Evolutionary conservation across 2,329 filamentous ascomycete genomes (phyloP).

Genomic region (Chaetomium olivaceum): DNA sequence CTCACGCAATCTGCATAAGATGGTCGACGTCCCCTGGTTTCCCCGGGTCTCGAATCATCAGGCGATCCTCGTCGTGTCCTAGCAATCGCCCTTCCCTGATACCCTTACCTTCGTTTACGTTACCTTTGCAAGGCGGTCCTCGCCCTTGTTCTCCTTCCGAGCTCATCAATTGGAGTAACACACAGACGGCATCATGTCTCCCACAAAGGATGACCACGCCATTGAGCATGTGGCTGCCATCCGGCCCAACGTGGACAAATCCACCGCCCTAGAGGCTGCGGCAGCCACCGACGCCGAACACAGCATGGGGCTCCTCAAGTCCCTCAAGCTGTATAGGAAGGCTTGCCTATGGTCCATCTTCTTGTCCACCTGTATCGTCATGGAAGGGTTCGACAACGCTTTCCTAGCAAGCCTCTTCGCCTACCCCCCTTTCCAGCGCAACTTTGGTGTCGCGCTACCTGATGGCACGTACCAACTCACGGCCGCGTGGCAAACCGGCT

Average conservation of each 20-base stretch:
- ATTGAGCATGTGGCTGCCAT: conserved; percentile 2
- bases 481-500: conserved; percentile 57
- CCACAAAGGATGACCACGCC: conserved; percentile 7
- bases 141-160: too few species aligned
- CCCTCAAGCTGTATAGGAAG: conserved; percentile 47
- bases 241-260: conserved; percentile 2
- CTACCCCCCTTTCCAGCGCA: conserved; percentile 46
- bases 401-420: conserved; percentile 52
- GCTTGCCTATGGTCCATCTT: conserved; percentile 51
- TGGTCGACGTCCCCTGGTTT: not conserved
- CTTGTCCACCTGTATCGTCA: conserved; percentile 49
- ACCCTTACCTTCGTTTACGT: too few species aligned
- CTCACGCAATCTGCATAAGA: not conserved
- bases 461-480: conserved; percentile 46
- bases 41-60: not conserved
- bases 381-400: conserved; percentile 55
- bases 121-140: not conserved
- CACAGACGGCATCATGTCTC: not conserved
- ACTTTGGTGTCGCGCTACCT: conserved; percentile 46
- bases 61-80: not conserved
- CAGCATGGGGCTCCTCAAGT: conserved; percentile 44
- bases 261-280: conserved; percentile 41
- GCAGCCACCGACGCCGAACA: conserved; percentile 45
- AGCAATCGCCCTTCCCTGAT: not conserved
- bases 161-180: too few species aligned